Evolutionary conservation across 805 yeast species (phyloP), one percentile per base, ranked within the genome.

Genomic region (Lachancea meyersii): DNA sequence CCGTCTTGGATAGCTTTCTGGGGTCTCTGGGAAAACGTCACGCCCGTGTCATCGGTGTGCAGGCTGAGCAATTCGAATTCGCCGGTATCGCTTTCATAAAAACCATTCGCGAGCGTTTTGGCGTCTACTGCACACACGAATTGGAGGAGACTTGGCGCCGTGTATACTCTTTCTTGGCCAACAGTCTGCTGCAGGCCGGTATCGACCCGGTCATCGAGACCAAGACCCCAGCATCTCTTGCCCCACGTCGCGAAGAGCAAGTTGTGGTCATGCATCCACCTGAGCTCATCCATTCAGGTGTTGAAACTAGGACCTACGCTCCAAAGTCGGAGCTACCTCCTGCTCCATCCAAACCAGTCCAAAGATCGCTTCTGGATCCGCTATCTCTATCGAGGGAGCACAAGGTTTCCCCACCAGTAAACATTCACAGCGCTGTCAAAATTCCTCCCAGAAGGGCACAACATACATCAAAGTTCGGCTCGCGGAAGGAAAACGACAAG

Each of bases 1-100:
- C 71, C 2, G 61, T 63, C 7, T 62, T 85, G 52, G 80, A 82
- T 52, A 81, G 72, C 22, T 80, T 79, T 43, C 62, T 86, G 40
- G 66, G 66, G 32, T 73, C 75, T 37, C 63, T 86, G 48, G 94
- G 89, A 1, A 82, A 82, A 56, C 67, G 86, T 40, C 95, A 86
- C 60, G 68, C 86, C 2, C 67, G 95, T 49, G 79, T 86, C 38
- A 64, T 86, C 47, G 86, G 86, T 13, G 81, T 84, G 28, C 87
- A 81, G 45, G 73, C 83, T 0, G 70, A 72, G 2, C 79, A 78
- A 55, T 83, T 79, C 50, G 80, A 80, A 57, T 59, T 79, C 27
- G 79, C 83, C 86, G 91, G 91, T 2, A 75, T 74, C 40, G 87
- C 87, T 0, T 67, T 83, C 34, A 67, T 82, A 44, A 75, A 73